Conservation (phyloP, 176 grass and related monocot species). For the Saccharum officinarum region DNA sequence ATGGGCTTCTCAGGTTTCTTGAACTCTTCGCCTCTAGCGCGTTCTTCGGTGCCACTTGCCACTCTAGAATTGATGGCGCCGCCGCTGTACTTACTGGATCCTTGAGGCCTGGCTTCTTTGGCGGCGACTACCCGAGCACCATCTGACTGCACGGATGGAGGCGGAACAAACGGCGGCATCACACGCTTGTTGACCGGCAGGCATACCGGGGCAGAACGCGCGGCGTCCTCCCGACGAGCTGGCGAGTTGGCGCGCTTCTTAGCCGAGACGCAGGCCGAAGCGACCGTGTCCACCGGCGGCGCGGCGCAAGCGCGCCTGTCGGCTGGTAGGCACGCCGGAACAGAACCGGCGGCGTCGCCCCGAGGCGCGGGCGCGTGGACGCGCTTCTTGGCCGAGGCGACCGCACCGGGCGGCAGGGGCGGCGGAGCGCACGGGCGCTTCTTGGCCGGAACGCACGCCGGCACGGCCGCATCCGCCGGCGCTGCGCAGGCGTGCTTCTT, state of each 20-base stretch:
- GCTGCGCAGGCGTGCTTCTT: conserved; percentile 25
- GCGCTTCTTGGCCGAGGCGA: conserved; percentile 21
- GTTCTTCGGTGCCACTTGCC: not conserved
- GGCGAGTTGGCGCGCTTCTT: conserved; percentile 29
- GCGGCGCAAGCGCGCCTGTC: not conserved
- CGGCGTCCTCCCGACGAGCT: not conserved
- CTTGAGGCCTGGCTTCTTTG: conserved; percentile 8
- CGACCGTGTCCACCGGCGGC: not conserved
- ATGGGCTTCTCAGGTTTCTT: not conserved
- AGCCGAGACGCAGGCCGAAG: not conserved
- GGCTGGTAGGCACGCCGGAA: not conserved
- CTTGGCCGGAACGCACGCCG: conserved; percentile 19
- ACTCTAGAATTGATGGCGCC: not conserved
- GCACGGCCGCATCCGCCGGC: not conserved
- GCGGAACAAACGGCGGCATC: conserved; percentile 24
- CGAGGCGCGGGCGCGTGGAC: not conserved
- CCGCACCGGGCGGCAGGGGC: not conserved
- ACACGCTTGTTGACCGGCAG: conserved; percentile 28
- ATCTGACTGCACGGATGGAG: not conserved
- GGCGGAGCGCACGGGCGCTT: not conserved
- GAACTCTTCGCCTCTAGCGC: not conserved
- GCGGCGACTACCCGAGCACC: not conserved
- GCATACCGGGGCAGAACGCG: conserved; percentile 3
- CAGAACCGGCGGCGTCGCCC: not conserved
- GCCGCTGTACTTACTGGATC: not conserved